Percentiles rank a stretch among this genome's conserved stretches.
Evolutionary conservation across 768 basidiomycete genomes (phyloP).

Genomic region (Lactifluus pinguis): DNA sequence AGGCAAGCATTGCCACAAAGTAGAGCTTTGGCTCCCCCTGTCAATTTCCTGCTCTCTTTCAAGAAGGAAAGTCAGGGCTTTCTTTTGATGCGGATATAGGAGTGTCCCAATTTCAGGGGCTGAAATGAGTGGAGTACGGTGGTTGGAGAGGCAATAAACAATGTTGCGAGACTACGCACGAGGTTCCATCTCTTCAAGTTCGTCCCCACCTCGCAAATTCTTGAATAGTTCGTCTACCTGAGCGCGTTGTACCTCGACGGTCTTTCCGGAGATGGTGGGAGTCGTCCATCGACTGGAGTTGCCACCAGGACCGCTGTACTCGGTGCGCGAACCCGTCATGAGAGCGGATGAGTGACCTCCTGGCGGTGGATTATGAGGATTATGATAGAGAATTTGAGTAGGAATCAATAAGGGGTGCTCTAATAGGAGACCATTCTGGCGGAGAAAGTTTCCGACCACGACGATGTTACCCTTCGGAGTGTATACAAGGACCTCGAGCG

Average conservation of each 20-base stretch:
- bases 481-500: slow-evolving; percentile 80
- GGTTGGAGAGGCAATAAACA: slow-evolving; percentile 17
- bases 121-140: slow-evolving; percentile 26
- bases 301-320: slow-evolving; percentile 33
- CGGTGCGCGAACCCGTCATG: slow-evolving; percentile 34
- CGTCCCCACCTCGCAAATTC: slow-evolving; percentile 78
- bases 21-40: slow-evolving; percentile 54
- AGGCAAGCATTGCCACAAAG: slow-evolving; percentile 57
- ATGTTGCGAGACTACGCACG: slow-evolving; percentile 40
- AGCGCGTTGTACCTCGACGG: slow-evolving; percentile 82
- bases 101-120: slow-evolving; percentile 69
- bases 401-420: slow-evolving; percentile 68
- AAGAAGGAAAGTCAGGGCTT: slow-evolving; percentile 90
- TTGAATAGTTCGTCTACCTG: slow-evolving; percentile 94
- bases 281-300: slow-evolving; percentile 44
- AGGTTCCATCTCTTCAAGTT: slow-evolving; percentile 78
- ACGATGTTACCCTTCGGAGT: slow-evolving; percentile 90
- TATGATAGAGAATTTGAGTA: slow-evolving; percentile 58
- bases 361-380: slow-evolving; percentile 80
- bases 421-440: slow-evolving; percentile 57
- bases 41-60: slow-evolving; percentile 71
- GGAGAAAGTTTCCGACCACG: slow-evolving; percentile 70
- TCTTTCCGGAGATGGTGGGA: slow-evolving; percentile 54
- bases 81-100: slow-evolving; percentile 97
- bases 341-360: slow-evolving; percentile 47